These are phyloP conservation scores for Osmanthus fragrans DNA, from an alignment of 257 asterid species.

Conservation along the genomic window DNA sequence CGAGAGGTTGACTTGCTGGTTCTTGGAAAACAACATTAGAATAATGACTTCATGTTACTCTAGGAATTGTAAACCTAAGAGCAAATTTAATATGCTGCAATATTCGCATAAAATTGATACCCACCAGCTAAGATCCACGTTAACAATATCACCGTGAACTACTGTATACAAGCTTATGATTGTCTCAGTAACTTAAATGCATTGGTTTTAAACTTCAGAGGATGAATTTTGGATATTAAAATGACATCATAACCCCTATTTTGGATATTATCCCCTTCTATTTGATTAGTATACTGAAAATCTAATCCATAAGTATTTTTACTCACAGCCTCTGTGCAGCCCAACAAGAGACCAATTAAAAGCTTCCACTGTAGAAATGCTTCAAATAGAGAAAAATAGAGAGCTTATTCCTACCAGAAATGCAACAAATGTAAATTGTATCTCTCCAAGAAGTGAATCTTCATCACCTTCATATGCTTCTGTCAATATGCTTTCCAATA, in stretches of 20 bases:
- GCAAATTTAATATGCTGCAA: neutral
- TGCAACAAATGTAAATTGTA: slow-evolving; percentile 87
- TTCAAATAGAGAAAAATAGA: slow-evolving; percentile 18
- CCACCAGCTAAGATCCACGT: neutral
- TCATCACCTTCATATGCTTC: slow-evolving; percentile 72
- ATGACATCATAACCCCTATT: too few species aligned
- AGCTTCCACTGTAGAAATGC: slow-evolving; percentile 90
- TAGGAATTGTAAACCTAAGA: neutral
- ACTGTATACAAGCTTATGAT: neutral
- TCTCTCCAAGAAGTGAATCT: slow-evolving; percentile 79
- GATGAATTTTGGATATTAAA: neutral
- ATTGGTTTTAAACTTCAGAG: neutral
- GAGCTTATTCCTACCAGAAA: slow-evolving; percentile 58
- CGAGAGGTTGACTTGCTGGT: neutral
- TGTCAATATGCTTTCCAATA: slow-evolving; percentile 67
- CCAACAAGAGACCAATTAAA: slow-evolving; percentile 71
- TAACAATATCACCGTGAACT: neutral
- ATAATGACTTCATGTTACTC: neutral
- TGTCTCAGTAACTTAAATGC: neutral
- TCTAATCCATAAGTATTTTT: slow-evolving; percentile 8
- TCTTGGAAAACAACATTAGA: too few species aligned
- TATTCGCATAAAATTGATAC: slow-evolving; percentile 10
- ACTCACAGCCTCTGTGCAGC: slow-evolving; percentile 91
- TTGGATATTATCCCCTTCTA: neutral
- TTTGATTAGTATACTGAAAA: slow-evolving; percentile 10